Evolutionary conservation across 306 rosid genomes (phyloP), one percentile per base, ranked within the genome.

Genomic region (Fragaria vesca): DNA sequence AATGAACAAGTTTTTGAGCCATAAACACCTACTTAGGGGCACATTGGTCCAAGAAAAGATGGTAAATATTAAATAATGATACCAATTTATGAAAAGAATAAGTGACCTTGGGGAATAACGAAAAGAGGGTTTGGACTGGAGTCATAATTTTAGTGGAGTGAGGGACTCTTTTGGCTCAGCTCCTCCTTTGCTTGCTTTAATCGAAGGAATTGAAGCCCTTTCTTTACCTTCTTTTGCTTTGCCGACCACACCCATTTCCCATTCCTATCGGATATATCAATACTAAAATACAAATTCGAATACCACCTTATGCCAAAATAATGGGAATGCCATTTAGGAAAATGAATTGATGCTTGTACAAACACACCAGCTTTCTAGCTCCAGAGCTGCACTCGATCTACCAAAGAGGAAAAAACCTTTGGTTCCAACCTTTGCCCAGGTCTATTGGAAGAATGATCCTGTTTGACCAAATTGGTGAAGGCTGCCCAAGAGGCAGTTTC

Each of bases 181-280:
- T 30, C 38, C 21, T 67, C 55, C 69, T 30, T 62, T 79, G 78
- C 63, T 83, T 72, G 79, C 90, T 87, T 83, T 55, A 71, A 79
- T 81, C 85, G 82, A 81, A 77, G 83, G 70, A 71, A 79, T 81
- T 84, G 82, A 81, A 77, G 83, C 73, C 82, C 51, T 47, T 76
- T 61, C 30, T 83, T 83, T 40, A 38, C 52, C 20, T 36, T 36
- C 38, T 36, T 17, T 18, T 36, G 26, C 70, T 86, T 86, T 76
- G 85, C 88, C 82, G 79, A 80, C 24, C 24, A 24, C 24, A 24
- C 88, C 88, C 47, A 30, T 11, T 58, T 20, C 63, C 85, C 46
- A 65, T 30, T 15, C 68, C 68, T 15, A 62, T 61, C n/a, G 16
- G 69, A 65, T 36, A 67, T 17, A 3, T 36, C 48, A 40, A 10